phyloP scores from a whole-genome alignment of 768 basidiomycete species.

The Cystobasidium tubakii region DNA sequence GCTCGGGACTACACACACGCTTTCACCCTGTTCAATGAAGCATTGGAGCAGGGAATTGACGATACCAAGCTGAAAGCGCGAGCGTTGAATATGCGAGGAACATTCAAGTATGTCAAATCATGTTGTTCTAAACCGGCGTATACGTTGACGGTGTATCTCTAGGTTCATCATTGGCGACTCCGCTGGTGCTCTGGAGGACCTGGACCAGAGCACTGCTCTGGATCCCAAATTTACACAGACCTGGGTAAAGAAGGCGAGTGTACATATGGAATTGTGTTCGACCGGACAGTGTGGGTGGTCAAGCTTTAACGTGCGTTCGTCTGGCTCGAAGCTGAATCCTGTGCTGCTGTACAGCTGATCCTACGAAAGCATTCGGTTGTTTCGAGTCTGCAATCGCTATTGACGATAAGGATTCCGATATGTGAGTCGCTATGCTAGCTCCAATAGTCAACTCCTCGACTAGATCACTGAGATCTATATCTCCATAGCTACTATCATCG shows the following conservation, averaged over 20 bases:
- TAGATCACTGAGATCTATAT: background rate
- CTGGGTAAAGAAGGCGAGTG: constrained; percentile 91
- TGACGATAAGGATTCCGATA: constrained; percentile 81
- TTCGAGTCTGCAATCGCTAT: constrained; percentile 82
- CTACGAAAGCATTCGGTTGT: constrained; percentile 73
- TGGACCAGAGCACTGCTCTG: constrained; percentile 68
- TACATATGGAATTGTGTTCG: constrained; percentile 82
- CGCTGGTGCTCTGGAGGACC: constrained; percentile 70
- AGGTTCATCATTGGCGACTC: constrained; percentile 87
- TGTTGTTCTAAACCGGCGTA: background rate
- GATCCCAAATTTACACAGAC: constrained; percentile 67
- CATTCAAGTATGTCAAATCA: constrained; percentile 89
- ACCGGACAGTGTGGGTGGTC: constrained; percentile 23
- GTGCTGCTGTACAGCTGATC: constrained; percentile 53
- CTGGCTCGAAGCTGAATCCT: constrained; percentile 1
- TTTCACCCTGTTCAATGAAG: constrained; percentile 70
- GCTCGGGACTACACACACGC: constrained; percentile 80
- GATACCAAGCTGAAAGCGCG: constrained; percentile 66
- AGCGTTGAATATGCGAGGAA: constrained; percentile 85
- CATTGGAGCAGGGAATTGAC: constrained; percentile 78
- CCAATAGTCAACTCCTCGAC: background rate
- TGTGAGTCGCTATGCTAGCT: constrained; percentile 48
- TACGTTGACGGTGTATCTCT: background rate
- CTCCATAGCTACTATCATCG: constrained; percentile 74
- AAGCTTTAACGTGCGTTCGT: too few relatives aligned